Evolutionary conservation across 768 basidiomycete species (phyloP).

Genomic region (Phlegmacium glaucopus): DNA sequence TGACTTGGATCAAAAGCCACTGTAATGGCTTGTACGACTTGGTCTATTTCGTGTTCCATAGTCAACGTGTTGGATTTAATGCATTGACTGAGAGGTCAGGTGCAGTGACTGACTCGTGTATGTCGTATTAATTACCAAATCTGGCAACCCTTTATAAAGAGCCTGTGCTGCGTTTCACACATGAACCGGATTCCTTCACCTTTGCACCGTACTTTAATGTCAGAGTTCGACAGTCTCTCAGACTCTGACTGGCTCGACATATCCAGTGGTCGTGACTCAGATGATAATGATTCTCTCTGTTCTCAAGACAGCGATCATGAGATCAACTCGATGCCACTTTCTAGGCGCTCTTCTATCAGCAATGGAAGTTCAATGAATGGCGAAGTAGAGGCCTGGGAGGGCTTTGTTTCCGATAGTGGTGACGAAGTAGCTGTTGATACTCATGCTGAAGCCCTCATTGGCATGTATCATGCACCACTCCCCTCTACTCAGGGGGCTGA

Average conservation of each 20-base stretch:
- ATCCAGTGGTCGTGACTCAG: constrained; percentile 64
- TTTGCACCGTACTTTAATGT: constrained; percentile 39
- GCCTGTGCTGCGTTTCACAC: constrained; percentile 21
- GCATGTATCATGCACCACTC: constrained; percentile 30
- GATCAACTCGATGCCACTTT: constrained; percentile 48
- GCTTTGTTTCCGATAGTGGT: constrained; percentile 60
- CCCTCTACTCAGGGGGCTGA: constrained; percentile 28
- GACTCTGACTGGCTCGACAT: constrained; percentile 88
- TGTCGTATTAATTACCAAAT: too few relatives aligned
- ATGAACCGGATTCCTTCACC: constrained; percentile 31
- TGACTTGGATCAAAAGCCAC: constrained; percentile 83
- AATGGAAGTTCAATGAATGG: constrained; percentile 63
- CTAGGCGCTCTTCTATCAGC: constrained; percentile 70
- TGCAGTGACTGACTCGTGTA: too few relatives aligned
- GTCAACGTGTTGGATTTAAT: too few relatives aligned
- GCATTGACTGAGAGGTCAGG: too few relatives aligned
- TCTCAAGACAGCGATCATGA: constrained; percentile 64
- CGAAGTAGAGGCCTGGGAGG: constrained; percentile 78
- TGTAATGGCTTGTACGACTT: constrained; percentile 79
- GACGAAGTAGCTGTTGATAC: constrained; percentile 35
- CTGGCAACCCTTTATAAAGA: constrained; percentile 3
- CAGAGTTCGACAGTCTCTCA: constrained; percentile 65
- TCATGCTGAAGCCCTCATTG: constrained; percentile 17
- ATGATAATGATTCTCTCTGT: constrained; percentile 66
- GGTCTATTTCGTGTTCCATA: constrained; percentile 80